Percentiles rank a stretch among this genome's conserved stretches.
Conservation (phyloP, 768 basidiomycete genomes). For the Termitomyces sp. region DNA sequence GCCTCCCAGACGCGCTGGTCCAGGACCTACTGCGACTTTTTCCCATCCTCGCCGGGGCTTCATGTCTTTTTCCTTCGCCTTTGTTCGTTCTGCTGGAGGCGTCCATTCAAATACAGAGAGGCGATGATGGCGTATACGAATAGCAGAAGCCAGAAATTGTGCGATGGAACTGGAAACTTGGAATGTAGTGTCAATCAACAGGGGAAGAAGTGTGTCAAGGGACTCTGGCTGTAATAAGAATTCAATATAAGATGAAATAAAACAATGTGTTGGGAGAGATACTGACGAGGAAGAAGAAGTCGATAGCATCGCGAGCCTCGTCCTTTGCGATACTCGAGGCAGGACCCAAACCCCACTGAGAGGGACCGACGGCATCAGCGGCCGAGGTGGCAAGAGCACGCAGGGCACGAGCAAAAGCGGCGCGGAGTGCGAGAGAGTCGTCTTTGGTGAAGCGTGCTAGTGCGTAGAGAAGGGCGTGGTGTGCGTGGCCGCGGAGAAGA, state of each 20-base stretch:
- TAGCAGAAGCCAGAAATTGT: slow-evolving; percentile 47
- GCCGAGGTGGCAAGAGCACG: slow-evolving; percentile 52
- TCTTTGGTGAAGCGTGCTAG: slow-evolving; percentile 40
- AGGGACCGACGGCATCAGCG: slow-evolving; percentile 65
- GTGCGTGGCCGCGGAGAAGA: slow-evolving; percentile 52
- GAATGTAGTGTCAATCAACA: slow-evolving; percentile 9
- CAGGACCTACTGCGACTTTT: not conserved
- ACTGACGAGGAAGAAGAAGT: slow-evolving; percentile 54
- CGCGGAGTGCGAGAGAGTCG: slow-evolving; percentile 34
- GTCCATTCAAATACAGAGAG: slow-evolving; percentile 53
- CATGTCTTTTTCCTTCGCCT: not conserved
- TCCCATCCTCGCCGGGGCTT: slow-evolving; percentile 1
- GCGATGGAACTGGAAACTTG: slow-evolving; percentile 46
- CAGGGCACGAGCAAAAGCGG: slow-evolving; percentile 60
- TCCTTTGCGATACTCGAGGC: slow-evolving; percentile 34
- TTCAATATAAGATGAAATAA: not conserved
- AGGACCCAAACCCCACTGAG: slow-evolving; percentile 55
- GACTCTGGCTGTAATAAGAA: slow-evolving; percentile 39
- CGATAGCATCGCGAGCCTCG: slow-evolving; percentile 53
- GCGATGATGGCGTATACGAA: slow-evolving; percentile 47
- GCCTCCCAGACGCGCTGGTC: not conserved
- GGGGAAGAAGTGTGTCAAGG: slow-evolving; percentile 61
- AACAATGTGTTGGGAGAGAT: not conserved
- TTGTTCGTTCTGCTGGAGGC: slow-evolving; percentile 39
- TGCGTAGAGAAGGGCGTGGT: slow-evolving; percentile 55